Evolutionary conservation across 371 early-diverging fungal species (phyloP).

Genomic region (Choanephora cucurbitarum): DNA sequence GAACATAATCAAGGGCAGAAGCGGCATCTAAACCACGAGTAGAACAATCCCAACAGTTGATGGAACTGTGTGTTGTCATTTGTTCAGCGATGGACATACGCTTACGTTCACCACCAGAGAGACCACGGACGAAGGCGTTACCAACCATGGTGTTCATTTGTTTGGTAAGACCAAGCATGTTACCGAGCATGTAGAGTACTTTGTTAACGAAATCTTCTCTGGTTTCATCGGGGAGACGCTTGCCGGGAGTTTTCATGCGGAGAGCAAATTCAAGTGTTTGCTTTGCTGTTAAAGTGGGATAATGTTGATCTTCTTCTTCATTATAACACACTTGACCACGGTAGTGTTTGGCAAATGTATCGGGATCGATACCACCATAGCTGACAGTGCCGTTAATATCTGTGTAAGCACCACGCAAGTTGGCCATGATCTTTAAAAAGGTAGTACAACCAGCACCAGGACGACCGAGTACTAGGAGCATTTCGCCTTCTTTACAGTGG

Average conservation of each 20-base stretch:
- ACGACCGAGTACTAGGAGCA: constrained; percentile 60
- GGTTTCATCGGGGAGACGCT: constrained; percentile 41
- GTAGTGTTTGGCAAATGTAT: constrained; percentile 40
- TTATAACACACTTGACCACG: constrained; percentile 56
- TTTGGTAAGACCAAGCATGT: constrained; percentile 60
- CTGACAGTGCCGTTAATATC: constrained; percentile 43
- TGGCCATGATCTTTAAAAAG: constrained; percentile 55
- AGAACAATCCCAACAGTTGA: constrained; percentile 76
- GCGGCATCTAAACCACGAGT: constrained; percentile 81
- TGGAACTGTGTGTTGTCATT: constrained; percentile 63
- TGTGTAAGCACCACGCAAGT: constrained; percentile 47
- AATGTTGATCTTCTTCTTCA: constrained; percentile 61
- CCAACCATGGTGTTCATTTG: constrained; percentile 75
- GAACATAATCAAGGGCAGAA: constrained; percentile 70
- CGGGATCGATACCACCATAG: constrained; percentile 53
- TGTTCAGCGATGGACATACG: constrained; percentile 77
- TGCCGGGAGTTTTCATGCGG: constrained; percentile 54
- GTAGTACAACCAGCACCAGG: constrained; percentile 63
- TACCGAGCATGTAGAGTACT: constrained; percentile 45
- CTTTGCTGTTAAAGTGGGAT: constrained; percentile 54
- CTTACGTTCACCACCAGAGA: constrained; percentile 78
- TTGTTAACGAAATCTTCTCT: constrained; percentile 32
- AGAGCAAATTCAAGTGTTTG: constrained; percentile 59
- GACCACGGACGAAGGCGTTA: constrained; percentile 67
- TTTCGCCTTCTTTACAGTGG: constrained; percentile 56